Evolutionary conservation across 305 asterid genomes (phyloP), one percentile per base, ranked within the genome.

Genomic region (Fraxinus paxiana): DNA sequence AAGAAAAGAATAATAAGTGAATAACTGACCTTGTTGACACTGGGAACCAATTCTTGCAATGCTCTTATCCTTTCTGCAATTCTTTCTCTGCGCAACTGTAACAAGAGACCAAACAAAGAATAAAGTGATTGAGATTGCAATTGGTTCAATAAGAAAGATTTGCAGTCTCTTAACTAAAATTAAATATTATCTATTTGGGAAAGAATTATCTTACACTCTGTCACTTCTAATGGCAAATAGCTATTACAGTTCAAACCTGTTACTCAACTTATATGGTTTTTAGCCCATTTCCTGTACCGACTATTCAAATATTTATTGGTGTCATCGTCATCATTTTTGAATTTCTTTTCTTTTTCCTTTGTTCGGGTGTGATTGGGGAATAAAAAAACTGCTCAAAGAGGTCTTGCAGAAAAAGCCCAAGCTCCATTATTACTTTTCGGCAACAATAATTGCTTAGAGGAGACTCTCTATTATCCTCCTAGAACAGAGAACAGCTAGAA

Each of bases 31-130:
- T 96, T 96, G 92, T 96, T 96, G 79, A 96, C 98, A 89, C 88
- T 94, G 76, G 99, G 99, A 87, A 96, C 99, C 87, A 94, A 85
- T 65, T 96, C 99, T 83, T 96, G 99, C 92, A 96, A 88, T 41
- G 99, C 97, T 87, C 98, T 92, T 76, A 96, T 92, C 87, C 97
- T 88, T 88, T 96, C 98, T 4, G 98, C 98, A 84, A 96, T 96
- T 83, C 93, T 92, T 83, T 96, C 99, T 83, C 99, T 87, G 51
- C 98, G 93, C 88, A 94, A 83, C 97, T 93, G 90, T 73, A 74
- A 26, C 28, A 74, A 51, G 70, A 80, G 20, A 82, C 26, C 83
- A 70, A 76, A 54, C 43, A 59, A 59, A 65, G 9, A 83, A 37
- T n/a, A 8, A 26, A 37, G 69, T 24, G 43, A 43, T 30, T 67